A percentile compares a stretch with the other conserved stretches of the same genome.
Conservation (phyloP, 2,329 filamentous ascomycete genomes). For the Apiospora arundinis region DNA sequence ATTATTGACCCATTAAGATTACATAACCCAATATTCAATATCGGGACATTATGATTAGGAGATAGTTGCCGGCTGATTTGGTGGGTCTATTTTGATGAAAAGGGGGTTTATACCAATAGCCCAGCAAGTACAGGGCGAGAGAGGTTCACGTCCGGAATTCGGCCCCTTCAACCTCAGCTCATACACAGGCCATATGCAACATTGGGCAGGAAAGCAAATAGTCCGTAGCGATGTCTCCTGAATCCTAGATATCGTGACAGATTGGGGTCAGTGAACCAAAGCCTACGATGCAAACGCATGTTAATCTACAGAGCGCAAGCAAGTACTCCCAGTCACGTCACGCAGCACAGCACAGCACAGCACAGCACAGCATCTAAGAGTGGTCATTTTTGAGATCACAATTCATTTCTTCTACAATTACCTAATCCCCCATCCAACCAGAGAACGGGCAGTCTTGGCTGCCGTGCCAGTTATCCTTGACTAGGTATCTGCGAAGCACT, state of each 20-base stretch:
- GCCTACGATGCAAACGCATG: not conserved
- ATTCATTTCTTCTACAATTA: conserved; percentile 18
- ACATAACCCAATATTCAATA: too few species aligned
- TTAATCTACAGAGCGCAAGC: too few species aligned
- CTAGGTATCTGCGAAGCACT: conserved; percentile 7
- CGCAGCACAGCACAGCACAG: not conserved
- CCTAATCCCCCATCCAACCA: conserved; percentile 13
- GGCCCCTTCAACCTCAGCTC: not conserved
- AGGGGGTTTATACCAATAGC: not conserved
- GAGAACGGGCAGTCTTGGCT: not conserved
- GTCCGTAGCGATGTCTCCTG: not conserved
- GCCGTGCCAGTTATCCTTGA: not conserved
- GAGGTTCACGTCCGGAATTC: not conserved
- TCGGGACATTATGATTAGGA: not conserved
- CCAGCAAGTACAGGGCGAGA: not conserved
- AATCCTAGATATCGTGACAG: not conserved
- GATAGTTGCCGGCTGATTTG: not conserved
- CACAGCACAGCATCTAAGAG: not conserved
- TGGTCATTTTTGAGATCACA: conserved; percentile 5
- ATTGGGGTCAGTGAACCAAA: not conserved
- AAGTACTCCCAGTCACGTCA: not conserved
- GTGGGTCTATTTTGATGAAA: not conserved
- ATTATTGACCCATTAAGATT: too few species aligned
- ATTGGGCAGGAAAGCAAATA: not conserved
- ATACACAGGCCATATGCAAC: not conserved